Percentiles rank a stretch among this genome's conserved stretches.
These are phyloP conservation scores for Perkinsela sp. DNA, from an alignment of 208 protist species.

Conservation along the genomic window DNA sequence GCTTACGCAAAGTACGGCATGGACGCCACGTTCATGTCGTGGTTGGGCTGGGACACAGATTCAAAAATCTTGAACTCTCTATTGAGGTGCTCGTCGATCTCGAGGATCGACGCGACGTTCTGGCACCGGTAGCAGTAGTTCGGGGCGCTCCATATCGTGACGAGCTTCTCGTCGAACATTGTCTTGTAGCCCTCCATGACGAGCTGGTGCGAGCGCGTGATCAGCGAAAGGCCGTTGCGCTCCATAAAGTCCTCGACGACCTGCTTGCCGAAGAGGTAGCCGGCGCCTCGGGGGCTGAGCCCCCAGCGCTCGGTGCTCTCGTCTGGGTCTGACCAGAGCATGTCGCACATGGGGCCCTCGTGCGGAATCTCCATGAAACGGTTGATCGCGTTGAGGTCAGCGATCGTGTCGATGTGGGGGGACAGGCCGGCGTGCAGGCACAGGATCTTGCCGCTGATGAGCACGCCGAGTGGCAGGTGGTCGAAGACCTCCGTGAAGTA, in stretches of 20 bases:
- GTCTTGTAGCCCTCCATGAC: slow-evolving; percentile 81
- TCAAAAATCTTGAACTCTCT: slow-evolving; percentile 96
- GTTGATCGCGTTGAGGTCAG: slow-evolving; percentile 78
- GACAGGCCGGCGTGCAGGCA: slow-evolving; percentile 96
- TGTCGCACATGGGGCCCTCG: slow-evolving; percentile 92
- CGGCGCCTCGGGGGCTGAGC: slow-evolving; percentile 85
- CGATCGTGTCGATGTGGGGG: slow-evolving; percentile 81
- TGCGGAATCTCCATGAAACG: slow-evolving; percentile 89
- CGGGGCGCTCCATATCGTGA: slow-evolving; percentile 82
- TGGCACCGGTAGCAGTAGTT: slow-evolving; percentile 89
- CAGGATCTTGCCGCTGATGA: slow-evolving; percentile 91
- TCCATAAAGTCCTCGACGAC: slow-evolving; percentile 76
- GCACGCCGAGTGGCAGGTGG: slow-evolving; percentile 83
- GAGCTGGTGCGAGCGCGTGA: slow-evolving; percentile 77
- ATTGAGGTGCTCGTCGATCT: slow-evolving; percentile 86
- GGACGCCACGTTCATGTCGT: no score
- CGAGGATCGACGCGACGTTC: slow-evolving; percentile 90
- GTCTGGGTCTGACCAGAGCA: slow-evolving; percentile 88
- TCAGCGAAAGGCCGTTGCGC: slow-evolving; percentile 72
- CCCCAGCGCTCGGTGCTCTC: slow-evolving; percentile 84
- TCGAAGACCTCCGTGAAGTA: slow-evolving; percentile 99
- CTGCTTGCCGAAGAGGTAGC: slow-evolving; percentile 94
- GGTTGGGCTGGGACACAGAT: slow-evolving; percentile 76
- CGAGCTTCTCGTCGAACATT: slow-evolving; percentile 69
- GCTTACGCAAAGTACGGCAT: no score